These are phyloP conservation scores for Paramecium octaurelia DNA, from an alignment of 73 alveolate species.

Conservation along the genomic window DNA sequence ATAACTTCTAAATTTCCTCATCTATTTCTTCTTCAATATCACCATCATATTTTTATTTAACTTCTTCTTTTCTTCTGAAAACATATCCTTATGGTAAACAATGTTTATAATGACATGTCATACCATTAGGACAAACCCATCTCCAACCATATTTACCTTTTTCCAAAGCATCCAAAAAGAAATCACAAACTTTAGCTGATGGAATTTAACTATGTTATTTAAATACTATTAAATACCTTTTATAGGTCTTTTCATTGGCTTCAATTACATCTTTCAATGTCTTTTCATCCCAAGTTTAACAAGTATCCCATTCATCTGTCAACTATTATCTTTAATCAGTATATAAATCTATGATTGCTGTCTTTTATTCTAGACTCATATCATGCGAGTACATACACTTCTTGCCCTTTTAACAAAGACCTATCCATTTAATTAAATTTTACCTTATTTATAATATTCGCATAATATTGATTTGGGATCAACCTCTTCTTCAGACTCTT, in stretches of 20 bases:
- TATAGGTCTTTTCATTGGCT: constrained; percentile 17
- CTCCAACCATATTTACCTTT: constrained; percentile 93
- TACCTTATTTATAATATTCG: constrained; percentile 87
- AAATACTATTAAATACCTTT: not conserved
- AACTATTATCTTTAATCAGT: constrained; percentile 77
- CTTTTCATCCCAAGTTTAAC: constrained; percentile 54
- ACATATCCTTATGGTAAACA: constrained; percentile 91
- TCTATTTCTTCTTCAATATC: constrained; percentile 92
- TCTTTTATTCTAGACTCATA: constrained; percentile 76
- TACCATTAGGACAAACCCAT: constrained; percentile 98
- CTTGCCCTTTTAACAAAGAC: constrained; percentile 90
- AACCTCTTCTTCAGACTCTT: constrained; percentile 78
- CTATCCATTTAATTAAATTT: not conserved
- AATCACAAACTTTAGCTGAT: constrained; percentile 65
- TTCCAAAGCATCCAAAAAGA: constrained; percentile 92
- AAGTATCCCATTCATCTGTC: constrained; percentile 54
- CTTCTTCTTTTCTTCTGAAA: constrained; percentile 67
- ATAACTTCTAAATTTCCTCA: constrained; percentile 80
- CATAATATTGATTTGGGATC: constrained; percentile 88
- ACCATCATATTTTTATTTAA: constrained; percentile 71
- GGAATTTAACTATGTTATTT: not conserved
- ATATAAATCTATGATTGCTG: constrained; percentile 90
- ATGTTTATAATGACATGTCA: constrained; percentile 74
- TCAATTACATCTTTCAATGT: constrained; percentile 32
- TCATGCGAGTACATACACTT: constrained; percentile 94